Evolutionary conservation across 2,329 filamentous ascomycete species (phyloP).

Genomic region (Coleophoma crateriformis): DNA sequence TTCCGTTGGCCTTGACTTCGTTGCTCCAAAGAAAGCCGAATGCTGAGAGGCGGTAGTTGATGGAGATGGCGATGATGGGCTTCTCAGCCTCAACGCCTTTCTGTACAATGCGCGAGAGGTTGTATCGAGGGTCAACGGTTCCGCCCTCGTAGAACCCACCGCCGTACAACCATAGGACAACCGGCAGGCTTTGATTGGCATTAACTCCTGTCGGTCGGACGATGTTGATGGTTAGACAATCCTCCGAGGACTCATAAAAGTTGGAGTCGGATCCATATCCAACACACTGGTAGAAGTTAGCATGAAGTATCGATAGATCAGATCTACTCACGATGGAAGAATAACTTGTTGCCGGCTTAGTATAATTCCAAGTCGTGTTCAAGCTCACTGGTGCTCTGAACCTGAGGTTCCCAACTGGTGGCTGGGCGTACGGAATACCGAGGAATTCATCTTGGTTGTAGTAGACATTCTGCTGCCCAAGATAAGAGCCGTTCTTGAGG

Average conservation of each 20-base stretch:
- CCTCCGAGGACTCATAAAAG: slow-evolving; percentile 27
- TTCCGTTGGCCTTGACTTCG: slow-evolving; percentile 29
- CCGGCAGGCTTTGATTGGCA: slow-evolving; percentile 35
- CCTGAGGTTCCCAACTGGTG: background rate
- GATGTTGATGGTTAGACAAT: slow-evolving; percentile 50
- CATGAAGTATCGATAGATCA: background rate
- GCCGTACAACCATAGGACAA: slow-evolving; percentile 48
- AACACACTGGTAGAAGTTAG: background rate
- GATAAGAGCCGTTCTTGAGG: background rate
- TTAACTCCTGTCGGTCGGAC: slow-evolving; percentile 38
- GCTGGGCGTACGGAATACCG: slow-evolving; percentile 1
- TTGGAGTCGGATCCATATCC: slow-evolving; percentile 1
- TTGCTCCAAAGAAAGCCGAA: slow-evolving; percentile 37
- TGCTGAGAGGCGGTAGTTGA: slow-evolving; percentile 34
- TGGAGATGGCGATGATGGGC: slow-evolving; percentile 35
- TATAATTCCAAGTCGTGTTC: background rate
- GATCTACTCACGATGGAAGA: too few relatives aligned
- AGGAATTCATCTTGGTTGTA: background rate
- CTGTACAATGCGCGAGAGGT: slow-evolving; percentile 41
- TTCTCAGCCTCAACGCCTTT: slow-evolving; percentile 33
- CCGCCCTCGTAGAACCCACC: slow-evolving; percentile 10
- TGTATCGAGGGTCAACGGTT: slow-evolving; percentile 8
- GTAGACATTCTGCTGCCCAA: background rate
- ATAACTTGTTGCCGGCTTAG: too few relatives aligned
- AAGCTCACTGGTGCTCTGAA: background rate